phyloP scores from a whole-genome alignment of 1,139 yeast genomes.

The Debaryomycetaceae sp. region DNA sequence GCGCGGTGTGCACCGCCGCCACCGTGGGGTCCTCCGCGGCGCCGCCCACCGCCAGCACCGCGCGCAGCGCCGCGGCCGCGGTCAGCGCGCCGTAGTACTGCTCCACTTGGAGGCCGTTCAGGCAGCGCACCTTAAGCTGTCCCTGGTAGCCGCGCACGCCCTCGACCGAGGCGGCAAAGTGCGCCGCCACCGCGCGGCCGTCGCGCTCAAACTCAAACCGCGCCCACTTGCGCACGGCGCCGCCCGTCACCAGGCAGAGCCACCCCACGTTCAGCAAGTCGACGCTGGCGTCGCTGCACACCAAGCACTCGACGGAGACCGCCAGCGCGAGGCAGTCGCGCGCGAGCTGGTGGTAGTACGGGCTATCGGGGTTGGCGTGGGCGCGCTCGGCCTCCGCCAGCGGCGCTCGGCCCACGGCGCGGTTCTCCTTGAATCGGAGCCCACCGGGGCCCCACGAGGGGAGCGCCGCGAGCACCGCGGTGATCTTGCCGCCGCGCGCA shows the following conservation, averaged over 20 bases:
- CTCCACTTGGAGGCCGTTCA: constrained; percentile 82
- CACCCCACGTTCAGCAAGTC: constrained; percentile 74
- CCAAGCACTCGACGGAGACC: constrained; percentile 74
- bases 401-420: constrained; percentile 30
- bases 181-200: constrained; percentile 60
- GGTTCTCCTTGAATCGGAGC: constrained; percentile 50
- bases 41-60: constrained; percentile 23
- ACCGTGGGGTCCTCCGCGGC: constrained; percentile 61
- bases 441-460: constrained; percentile 88
- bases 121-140: constrained; percentile 79
- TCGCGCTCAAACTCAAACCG: constrained; percentile 69
- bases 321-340: constrained; percentile 57
- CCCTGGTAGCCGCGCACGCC: constrained; percentile 69
- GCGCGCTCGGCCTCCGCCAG: constrained; percentile 53
- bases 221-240: constrained; percentile 60
- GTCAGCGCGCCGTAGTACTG: constrained; percentile 73
- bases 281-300: constrained; percentile 60
- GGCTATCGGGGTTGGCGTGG: constrained; percentile 55
- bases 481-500: constrained; percentile 75
- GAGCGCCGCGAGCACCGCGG: constrained; percentile 60
- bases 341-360: constrained; percentile 59
- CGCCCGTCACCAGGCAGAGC: constrained; percentile 70
- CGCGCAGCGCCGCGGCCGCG: constrained; percentile 25
- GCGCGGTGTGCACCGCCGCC: constrained; percentile 63
- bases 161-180: constrained; percentile 46